These are phyloP conservation scores for Termitomyces sp. DNA, from an alignment of 1,284 basidiomycete species.

Conservation along the genomic window DNA sequence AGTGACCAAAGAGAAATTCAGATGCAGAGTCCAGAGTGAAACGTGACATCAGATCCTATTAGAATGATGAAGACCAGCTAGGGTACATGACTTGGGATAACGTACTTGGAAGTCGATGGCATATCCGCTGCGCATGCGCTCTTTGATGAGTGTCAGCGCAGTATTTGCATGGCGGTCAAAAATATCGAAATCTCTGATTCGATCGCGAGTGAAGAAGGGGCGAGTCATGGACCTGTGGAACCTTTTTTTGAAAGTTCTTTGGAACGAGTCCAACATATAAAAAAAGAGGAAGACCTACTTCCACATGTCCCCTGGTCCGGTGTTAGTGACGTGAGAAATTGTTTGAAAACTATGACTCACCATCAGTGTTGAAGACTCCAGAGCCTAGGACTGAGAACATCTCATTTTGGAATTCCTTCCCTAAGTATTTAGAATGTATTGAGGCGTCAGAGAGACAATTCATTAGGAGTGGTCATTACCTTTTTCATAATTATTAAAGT, in stretches of 20 bases:
- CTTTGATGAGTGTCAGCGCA: conserved; percentile 37
- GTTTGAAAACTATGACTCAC: conserved; percentile 24
- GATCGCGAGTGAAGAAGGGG: conserved; percentile 52
- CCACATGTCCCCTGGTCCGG: conserved; percentile 43
- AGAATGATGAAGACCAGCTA: not conserved
- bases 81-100: not conserved
- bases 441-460: not conserved
- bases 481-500: conserved; percentile 45
- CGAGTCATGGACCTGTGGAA: conserved; percentile 57
- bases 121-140: conserved; percentile 36
- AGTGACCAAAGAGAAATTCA: conserved; percentile 49
- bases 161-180: conserved; percentile 44
- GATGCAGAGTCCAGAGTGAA: conserved; percentile 55
- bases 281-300: conserved; percentile 31
- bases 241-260: conserved; percentile 22
- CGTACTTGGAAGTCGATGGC: conserved; percentile 49
- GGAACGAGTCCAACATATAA: not conserved
- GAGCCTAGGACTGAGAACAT: conserved; percentile 45
- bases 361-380: conserved; percentile 60
- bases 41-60: conserved; percentile 37
- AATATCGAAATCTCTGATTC: conserved; percentile 50
- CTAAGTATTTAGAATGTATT: too few species aligned
- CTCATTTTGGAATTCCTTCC: conserved; percentile 30
- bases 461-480: conserved; percentile 22
- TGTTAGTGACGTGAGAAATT: not conserved